Evolutionary conservation across 352 stramenopile genomes (phyloP), one percentile per base, ranked within the genome.

Genomic region (Peronospora belbahrii): DNA sequence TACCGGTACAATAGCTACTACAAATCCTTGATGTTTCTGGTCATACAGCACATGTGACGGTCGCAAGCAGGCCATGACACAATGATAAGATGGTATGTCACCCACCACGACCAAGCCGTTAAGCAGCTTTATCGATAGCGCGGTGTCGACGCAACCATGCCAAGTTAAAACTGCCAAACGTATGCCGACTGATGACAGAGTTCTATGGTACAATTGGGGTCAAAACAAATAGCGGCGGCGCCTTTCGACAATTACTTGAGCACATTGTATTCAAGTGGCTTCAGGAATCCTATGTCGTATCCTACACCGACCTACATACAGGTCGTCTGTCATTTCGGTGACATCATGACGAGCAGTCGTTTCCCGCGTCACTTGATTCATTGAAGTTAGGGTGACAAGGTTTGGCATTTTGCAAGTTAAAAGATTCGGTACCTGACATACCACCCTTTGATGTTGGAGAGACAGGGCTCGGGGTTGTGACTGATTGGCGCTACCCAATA

Each of bases 401-500:
- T 38, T 31, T 42, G 31, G 2, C 17, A 19, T 22, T 42, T n/a
- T 49, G 51, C 49, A 54, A 28, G 10, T 1, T 35, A 17, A 19
- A 22, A 4, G 10, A 45, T 39, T 45, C 39, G 48, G 40, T 6
- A 15, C 22, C 13, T 3, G 15, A 27, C 6, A 17, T 45, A 45
- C 25, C 39, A 45, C 19, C 9, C 23, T 34, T 45, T 50, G 32
- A 51, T 23, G 23, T 4, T 22, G n/a, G n/a, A 33, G 6, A 39
- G 10, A 30, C 27, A 33, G 27, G 37, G 48, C 2, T 35, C 14
- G 34, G 27, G 36, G 20, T 34, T 17, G n/a, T 4, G 4, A 47
- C 15, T 57, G 32, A 57, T 57, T 51, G 51, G 39, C 18, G 41
- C 51, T 48, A 15, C 5, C 15, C 27, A 60, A 59, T 60, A 60